Evolutionary conservation across 2,329 filamentous ascomycete genomes (phyloP), one percentile per base, ranked within the genome.

Genomic region (Lasiodiplodia sp.): DNA sequence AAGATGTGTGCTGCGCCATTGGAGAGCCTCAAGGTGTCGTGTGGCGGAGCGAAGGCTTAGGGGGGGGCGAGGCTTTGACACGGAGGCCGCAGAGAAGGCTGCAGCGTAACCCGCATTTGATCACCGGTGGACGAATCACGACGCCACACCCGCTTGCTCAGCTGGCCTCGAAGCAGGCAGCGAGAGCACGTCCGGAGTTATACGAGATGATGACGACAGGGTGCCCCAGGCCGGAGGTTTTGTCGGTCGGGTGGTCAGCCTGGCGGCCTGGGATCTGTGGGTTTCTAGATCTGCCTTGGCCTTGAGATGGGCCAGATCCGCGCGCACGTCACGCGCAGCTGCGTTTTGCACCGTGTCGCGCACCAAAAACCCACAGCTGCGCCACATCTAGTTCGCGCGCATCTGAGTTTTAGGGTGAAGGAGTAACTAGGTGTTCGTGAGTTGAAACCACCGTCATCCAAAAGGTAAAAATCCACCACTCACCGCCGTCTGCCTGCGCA

Each of bases 401-500:
- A 52, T 3, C 4, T 23, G 60, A 52, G 60, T 52, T 38, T 38
- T 52, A 64, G 31, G 44, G 58, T 51, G 25, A 12, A 28, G 6
- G 40, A 31, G 40, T 18, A 37, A 37, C 6, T 34, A 47, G 28
- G 40, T 25, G 40, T 3, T 47, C 8, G 28, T 56, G 25, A 31
- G 51, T 56, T 34, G 44, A 47, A 47, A 47, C 28, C 53, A 37
- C 21, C 18, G n/a, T 56, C 11, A 11, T 47, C 44, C 37, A 12
- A n/a, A n/a, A 18, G 55, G 55, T 40, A 34, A 34, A 34, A 18
- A 34, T 16, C 21, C 18, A 1, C n/a, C 11, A 18, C 47, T 38
- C 44, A 52, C 60, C 60, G 47, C 55, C 18, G 18, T n/a, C 18
- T 28, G 60, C 47, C 23, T 52, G 44, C 60, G 44, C 60, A 21